A percentile compares a stretch with the other conserved stretches of the same genome.
Evolutionary conservation across 2,329 filamentous ascomycete genomes (phyloP).

Genomic region (Phyllosticta citribraziliensis): DNA sequence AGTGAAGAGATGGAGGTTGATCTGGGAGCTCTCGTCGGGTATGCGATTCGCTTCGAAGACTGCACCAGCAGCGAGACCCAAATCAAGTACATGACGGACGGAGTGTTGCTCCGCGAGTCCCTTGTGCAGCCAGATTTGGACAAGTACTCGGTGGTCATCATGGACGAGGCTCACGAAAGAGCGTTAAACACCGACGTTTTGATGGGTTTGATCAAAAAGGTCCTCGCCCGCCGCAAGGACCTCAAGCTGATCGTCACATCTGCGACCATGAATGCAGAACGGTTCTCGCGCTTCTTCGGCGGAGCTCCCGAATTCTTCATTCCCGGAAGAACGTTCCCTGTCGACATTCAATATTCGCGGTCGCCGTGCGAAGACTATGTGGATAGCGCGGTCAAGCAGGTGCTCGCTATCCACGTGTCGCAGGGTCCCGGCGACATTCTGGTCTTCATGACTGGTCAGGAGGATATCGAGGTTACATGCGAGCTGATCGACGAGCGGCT

Average conservation of each 20-base stretch:
- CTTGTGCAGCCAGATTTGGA: conserved; percentile 87
- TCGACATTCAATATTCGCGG: conserved; percentile 90
- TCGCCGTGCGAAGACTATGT: conserved; percentile 97
- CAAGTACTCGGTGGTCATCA: conserved; percentile 95
- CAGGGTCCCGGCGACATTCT: conserved; percentile 89
- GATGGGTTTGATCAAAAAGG: conserved; percentile 97
- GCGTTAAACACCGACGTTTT: conserved; percentile 94
- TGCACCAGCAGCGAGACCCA: conserved; percentile 90
- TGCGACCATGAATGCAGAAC: conserved; percentile 95
- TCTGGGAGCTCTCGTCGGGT: conserved; percentile 79
- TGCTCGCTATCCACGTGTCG: conserved; percentile 90
- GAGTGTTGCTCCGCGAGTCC: conserved; percentile 85
- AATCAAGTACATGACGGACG: conserved; percentile 99
- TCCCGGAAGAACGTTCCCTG: conserved; percentile 89
- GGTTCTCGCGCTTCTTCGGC: conserved; percentile 92
- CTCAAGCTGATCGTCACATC: conserved; percentile 96
- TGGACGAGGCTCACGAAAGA: conserved; percentile 98
- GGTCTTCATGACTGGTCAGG: conserved; percentile 98
- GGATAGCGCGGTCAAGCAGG: conserved; percentile 91
- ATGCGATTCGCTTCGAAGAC: conserved; percentile 97
- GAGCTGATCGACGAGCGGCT: conserved; percentile 83
- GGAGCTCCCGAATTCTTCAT: conserved; percentile 95
- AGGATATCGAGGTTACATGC: conserved; percentile 95
- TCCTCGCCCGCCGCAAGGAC: conserved; percentile 77
- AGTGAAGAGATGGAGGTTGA: conserved; percentile 97